Percentiles rank a stretch among this genome's conserved stretches.
Evolutionary conservation across 2,329 filamentous ascomycete genomes (phyloP).

Genomic region (Colletotrichum cuscutae): DNA sequence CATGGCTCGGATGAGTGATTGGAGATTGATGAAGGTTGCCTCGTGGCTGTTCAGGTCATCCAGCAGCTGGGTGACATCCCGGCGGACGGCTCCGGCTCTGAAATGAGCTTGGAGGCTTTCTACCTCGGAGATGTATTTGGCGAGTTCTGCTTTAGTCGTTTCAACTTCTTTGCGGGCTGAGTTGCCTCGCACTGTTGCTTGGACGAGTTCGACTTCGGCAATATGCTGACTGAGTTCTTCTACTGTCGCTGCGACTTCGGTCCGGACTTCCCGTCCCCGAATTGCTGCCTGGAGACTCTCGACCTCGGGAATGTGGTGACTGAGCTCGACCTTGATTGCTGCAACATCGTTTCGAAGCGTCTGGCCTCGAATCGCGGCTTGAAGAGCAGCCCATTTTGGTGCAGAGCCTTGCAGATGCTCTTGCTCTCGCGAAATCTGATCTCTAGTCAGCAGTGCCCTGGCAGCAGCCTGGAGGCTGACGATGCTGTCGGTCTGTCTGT

Average conservation of each 20-base stretch:
- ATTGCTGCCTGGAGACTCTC: slow-evolving; percentile 60
- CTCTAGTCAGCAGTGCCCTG: slow-evolving; percentile 70
- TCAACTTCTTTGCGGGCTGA: slow-evolving; percentile 56
- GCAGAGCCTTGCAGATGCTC: slow-evolving; percentile 61
- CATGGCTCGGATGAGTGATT: slow-evolving; percentile 71
- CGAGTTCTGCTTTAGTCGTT: slow-evolving; percentile 58
- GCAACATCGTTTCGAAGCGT: slow-evolving; percentile 56
- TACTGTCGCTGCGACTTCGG: slow-evolving; percentile 54
- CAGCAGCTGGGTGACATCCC: slow-evolving; percentile 59
- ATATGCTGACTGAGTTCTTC: slow-evolving; percentile 58
- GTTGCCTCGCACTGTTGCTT: slow-evolving; percentile 58
- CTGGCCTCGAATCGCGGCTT: slow-evolving; percentile 59
- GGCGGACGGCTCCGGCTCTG: slow-evolving; percentile 65
- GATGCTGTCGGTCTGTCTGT: slow-evolving; percentile 60
- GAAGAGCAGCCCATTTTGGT: slow-evolving; percentile 61
- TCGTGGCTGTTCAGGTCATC: slow-evolving; percentile 59
- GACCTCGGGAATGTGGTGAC: slow-evolving; percentile 53
- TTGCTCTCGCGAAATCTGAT: slow-evolving; percentile 61
- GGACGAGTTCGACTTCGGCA: slow-evolving; percentile 45
- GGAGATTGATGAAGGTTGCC: slow-evolving; percentile 59
- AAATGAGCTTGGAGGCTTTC: slow-evolving; percentile 61
- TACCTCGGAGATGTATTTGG: slow-evolving; percentile 54
- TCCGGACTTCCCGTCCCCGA: slow-evolving; percentile 61
- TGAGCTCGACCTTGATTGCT: slow-evolving; percentile 59
- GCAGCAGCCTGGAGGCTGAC: slow-evolving; percentile 72